These are phyloP conservation scores for Alternaria gaisen DNA, from an alignment of 2,329 filamentous ascomycete genomes.

Conservation along the genomic window DNA sequence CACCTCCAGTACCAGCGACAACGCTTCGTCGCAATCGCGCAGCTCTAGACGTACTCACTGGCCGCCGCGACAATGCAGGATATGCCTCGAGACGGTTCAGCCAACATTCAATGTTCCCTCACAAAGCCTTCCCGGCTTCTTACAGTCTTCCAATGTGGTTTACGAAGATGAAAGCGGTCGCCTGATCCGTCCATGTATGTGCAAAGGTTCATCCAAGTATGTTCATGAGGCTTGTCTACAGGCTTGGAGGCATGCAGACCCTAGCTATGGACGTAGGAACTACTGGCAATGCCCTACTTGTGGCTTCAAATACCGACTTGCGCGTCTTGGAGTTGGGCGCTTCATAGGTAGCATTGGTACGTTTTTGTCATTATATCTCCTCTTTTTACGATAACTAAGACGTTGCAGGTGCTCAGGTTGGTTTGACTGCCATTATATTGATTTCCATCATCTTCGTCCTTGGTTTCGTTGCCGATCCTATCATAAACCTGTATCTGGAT, in stretches of 20 bases:
- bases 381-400: conserved; percentile 21
- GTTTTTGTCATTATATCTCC: conserved; percentile 17
- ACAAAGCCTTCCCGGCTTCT: conserved; percentile 63
- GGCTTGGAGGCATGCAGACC: conserved; percentile 80
- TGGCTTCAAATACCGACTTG: conserved; percentile 80
- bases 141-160: conserved; percentile 67
- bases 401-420: conserved; percentile 65
- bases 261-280: conserved; percentile 69
- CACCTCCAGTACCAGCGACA: conserved; percentile 22
- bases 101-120: conserved; percentile 67
- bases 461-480: conserved; percentile 91
- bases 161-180: conserved; percentile 81
- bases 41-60: conserved; percentile 61
- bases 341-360: conserved; percentile 61
- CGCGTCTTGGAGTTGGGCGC: conserved; percentile 77
- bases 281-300: conserved; percentile 92
- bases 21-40: conserved; percentile 25
- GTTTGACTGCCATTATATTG: conserved; percentile 77
- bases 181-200: conserved; percentile 88
- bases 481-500: conserved; percentile 88
- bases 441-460: conserved; percentile 78
- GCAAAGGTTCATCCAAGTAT: conserved; percentile 91
- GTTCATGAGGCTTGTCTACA: conserved; percentile 92
- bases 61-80: conserved; percentile 80
- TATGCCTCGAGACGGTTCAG: conserved; percentile 79